phyloP scores from a whole-genome alignment of 306 rosid species.

The Vigna unguiculata region DNA sequence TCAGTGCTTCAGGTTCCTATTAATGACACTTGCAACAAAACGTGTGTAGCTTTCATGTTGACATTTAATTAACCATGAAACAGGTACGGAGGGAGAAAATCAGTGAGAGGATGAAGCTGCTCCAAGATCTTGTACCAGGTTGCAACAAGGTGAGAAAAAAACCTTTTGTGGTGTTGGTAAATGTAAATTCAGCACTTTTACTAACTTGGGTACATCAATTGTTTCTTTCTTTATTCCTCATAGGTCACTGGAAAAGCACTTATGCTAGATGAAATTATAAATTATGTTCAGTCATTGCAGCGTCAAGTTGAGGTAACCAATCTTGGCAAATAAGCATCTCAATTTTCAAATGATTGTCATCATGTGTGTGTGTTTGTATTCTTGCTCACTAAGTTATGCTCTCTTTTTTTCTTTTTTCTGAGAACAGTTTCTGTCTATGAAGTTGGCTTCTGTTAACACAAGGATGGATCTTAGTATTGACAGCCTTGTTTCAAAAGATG shows the following conservation, averaged over 20 bases:
- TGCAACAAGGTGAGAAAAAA: constrained; percentile 77
- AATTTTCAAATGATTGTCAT: constrained; percentile 36
- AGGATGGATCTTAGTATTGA: constrained; percentile 81
- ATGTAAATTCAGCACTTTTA: constrained; percentile 12
- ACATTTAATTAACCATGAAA: constrained; percentile 38
- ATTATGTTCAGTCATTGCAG: constrained; percentile 97
- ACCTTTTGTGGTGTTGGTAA: background rate
- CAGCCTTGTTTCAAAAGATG: constrained; percentile 77
- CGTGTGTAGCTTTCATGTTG: constrained; percentile 17
- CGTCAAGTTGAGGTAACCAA: constrained; percentile 91
- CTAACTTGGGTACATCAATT: constrained; percentile 38
- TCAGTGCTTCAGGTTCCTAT: constrained; percentile 3
- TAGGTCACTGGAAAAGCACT: constrained; percentile 98
- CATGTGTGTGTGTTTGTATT: constrained; percentile 41
- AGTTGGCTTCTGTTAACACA: constrained; percentile 87
- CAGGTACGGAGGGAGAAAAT: constrained; percentile 97
- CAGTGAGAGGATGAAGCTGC: constrained; percentile 96
- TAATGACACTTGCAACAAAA: background rate
- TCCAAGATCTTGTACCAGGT: constrained; percentile 97
- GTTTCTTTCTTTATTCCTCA: background rate
- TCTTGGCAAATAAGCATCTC: constrained; percentile 41
- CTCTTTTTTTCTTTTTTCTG: background rate
- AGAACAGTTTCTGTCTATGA: constrained; percentile 92
- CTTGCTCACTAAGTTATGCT: constrained; percentile 45
- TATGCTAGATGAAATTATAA: constrained; percentile 96